Conservation (phyloP, 2,329 filamentous ascomycete species). For the Talaromyces sp. region DNA sequence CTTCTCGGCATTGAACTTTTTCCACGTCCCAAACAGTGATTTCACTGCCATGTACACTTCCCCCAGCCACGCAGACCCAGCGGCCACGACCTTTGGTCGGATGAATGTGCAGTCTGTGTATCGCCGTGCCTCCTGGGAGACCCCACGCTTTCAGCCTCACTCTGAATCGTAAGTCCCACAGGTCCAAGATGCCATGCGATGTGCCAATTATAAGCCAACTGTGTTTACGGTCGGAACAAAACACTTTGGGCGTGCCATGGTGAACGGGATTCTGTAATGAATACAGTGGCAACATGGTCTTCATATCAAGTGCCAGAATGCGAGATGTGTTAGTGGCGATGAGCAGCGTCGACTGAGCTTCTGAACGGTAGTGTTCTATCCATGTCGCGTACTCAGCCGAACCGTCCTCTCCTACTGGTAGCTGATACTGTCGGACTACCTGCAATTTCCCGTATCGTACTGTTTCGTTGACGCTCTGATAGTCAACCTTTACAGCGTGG, state of each 20-base stretch:
- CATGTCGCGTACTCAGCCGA: constrained; percentile 74
- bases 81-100: constrained; percentile 73
- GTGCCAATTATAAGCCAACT: constrained; percentile 93
- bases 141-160: constrained; percentile 86
- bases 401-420: constrained; percentile 43
- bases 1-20: constrained; percentile 80
- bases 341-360: constrained; percentile 75
- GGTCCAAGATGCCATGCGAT: constrained; percentile 83
- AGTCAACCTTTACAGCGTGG: constrained; percentile 81
- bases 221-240: constrained; percentile 78
- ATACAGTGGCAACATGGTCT: constrained; percentile 79
- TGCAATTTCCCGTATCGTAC: constrained; percentile 74
- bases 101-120: constrained; percentile 76
- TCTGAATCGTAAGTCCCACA: constrained; percentile 96
- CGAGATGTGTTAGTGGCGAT: constrained; percentile 83
- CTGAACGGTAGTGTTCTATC: constrained; percentile 86
- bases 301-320: constrained; percentile 78
- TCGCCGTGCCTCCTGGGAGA: constrained; percentile 72
- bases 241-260: constrained; percentile 87
- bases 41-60: constrained; percentile 75
- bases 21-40: constrained; percentile 95
- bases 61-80: constrained; percentile 85
- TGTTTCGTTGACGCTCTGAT: constrained; percentile 55
- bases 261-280: constrained; percentile 81
- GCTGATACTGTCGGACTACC: constrained; percentile 74